phyloP scores from a whole-genome alignment of 148 eudicot species.

The Silene uniflora region DNA sequence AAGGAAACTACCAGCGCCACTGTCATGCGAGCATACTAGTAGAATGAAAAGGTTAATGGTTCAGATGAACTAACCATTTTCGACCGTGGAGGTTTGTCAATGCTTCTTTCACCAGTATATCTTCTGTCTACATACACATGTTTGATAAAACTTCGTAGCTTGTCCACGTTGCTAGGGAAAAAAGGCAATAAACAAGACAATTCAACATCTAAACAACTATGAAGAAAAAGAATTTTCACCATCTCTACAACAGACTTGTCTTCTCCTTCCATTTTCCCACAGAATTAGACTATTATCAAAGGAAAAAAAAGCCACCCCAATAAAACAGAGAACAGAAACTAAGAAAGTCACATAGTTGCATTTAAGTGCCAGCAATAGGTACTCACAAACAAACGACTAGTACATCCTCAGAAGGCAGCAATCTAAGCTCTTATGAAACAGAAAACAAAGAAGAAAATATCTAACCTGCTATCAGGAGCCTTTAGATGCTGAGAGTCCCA shows the following conservation, averaged over 20 bases:
- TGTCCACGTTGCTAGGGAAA: conserved; percentile 65
- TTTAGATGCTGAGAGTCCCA: conserved; percentile 69
- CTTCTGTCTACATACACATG: conserved; percentile 94
- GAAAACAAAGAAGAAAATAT: not conserved
- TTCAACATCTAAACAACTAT: not conserved
- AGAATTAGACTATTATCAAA: not conserved
- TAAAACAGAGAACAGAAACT: not conserved
- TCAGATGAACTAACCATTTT: conserved; percentile 47
- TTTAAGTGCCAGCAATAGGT: not conserved
- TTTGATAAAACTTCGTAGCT: conserved; percentile 80
- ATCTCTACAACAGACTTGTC: not conserved
- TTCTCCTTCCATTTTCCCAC: not conserved
- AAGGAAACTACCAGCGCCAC: conserved; percentile 18
- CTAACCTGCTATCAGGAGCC: conserved; percentile 85
- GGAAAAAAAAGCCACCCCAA: not conserved
- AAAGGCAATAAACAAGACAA: conserved; percentile 6
- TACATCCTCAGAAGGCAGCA: not conserved
- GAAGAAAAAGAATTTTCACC: not conserved
- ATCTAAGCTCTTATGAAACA: not conserved
- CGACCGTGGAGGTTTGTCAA: conserved; percentile 63
- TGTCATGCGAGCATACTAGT: not conserved
- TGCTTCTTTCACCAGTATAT: conserved; percentile 80
- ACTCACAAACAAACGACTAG: not conserved
- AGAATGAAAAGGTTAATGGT: not conserved
- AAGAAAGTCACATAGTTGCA: not conserved